These are phyloP conservation scores for Alternaria solani DNA, from an alignment of 2,329 filamentous ascomycete genomes.

Conservation along the genomic window DNA sequence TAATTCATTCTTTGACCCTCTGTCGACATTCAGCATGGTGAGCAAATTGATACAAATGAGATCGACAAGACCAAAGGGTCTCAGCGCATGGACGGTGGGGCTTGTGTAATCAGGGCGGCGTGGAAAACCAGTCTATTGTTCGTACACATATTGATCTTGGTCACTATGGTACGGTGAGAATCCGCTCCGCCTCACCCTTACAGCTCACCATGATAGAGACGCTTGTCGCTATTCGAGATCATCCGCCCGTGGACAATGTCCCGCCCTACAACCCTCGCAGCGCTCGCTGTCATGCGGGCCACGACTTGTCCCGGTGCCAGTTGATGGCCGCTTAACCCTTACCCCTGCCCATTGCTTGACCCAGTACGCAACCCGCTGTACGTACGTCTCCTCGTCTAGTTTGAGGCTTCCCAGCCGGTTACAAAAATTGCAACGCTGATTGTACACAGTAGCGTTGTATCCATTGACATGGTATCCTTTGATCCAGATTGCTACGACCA, in stretches of 20 bases:
- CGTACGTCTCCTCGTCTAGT: slow-evolving; percentile 27
- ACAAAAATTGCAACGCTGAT: slow-evolving; percentile 30
- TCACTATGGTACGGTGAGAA: neutral
- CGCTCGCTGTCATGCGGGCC: neutral
- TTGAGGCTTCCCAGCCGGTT: slow-evolving; percentile 22
- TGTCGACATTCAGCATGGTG: no score
- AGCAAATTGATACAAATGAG: neutral
- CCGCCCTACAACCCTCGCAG: slow-evolving; percentile 11
- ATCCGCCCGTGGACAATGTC: neutral
- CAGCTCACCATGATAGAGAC: no score
- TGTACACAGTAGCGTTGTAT: slow-evolving; percentile 32
- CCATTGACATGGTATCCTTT: slow-evolving; percentile 21
- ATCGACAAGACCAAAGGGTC: neutral
- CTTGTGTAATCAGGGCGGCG: neutral
- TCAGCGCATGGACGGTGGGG: no score
- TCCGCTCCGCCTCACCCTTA: neutral
- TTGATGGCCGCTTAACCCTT: slow-evolving; percentile 5
- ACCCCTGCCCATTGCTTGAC: slow-evolving; percentile 35
- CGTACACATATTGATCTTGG: neutral
- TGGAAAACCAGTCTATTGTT: neutral
- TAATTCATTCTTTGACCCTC: neutral
- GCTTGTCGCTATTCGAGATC: no score
- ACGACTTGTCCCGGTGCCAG: no score
- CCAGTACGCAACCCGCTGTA: slow-evolving; percentile 32
- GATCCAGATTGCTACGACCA: slow-evolving; percentile 23